phyloP scores from a whole-genome alignment of 192 early-diverging fungal genomes.

The Rhizophagus sp. region DNA sequence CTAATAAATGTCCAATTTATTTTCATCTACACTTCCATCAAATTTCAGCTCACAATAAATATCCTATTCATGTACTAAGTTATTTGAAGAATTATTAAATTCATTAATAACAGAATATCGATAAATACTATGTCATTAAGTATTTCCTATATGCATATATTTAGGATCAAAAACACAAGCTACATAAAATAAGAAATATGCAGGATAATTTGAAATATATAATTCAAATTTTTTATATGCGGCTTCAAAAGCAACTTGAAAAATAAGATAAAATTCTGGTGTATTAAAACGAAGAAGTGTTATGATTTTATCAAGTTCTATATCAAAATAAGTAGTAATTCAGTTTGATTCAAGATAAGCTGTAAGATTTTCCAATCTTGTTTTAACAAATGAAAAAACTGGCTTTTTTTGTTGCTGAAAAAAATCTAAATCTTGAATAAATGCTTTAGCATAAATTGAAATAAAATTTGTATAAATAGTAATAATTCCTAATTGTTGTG shows the following conservation, averaged over 20 bases:
- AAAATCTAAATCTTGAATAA: constrained; percentile 3
- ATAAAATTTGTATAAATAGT: constrained; percentile 16
- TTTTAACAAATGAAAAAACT: no score
- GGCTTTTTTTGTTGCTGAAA: no score
- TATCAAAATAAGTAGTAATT: background rate
- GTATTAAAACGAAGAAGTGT: background rate
- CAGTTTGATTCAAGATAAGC: constrained; percentile 16
- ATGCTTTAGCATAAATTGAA: constrained; percentile 13
- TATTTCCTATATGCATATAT: constrained; percentile 1
- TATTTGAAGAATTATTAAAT: constrained; percentile 4
- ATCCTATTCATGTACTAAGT: background rate
- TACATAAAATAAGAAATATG: background rate
- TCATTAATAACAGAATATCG: constrained; percentile 14
- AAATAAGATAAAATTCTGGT: background rate
- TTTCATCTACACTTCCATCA: background rate
- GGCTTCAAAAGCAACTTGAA: background rate
- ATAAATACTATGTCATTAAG: background rate
- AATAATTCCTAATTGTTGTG: background rate
- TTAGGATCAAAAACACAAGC: background rate
- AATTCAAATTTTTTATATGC: constrained; percentile 1
- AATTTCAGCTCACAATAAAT: background rate
- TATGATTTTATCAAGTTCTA: constrained; percentile 4
- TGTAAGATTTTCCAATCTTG: constrained; percentile 2
- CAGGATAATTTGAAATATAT: constrained; percentile 9
- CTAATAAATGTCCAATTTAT: no score